These are phyloP conservation scores for Chenopodium album DNA, from an alignment of 148 eudicot species.

Conservation along the genomic window DNA sequence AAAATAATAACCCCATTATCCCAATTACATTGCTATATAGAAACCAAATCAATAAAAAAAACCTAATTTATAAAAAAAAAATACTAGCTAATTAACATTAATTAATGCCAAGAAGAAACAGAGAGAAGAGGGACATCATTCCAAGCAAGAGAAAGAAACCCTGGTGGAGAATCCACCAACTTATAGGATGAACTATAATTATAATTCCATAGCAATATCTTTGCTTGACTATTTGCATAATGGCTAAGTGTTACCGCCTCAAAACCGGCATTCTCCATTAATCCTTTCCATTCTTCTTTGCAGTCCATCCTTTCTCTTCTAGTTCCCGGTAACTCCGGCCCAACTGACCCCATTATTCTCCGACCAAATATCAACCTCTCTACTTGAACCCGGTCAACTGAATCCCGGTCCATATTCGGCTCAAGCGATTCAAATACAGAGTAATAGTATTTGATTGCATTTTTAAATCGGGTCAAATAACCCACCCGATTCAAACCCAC, in stretches of 20 bases:
- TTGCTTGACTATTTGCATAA: conserved; percentile 85
- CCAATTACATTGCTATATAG: conserved; percentile 21
- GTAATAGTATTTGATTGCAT: conserved; percentile 57
- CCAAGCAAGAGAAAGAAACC: conserved; percentile 86
- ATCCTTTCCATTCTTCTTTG: conserved; percentile 56
- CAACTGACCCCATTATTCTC: conserved; percentile 55
- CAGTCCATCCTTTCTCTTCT: conserved; percentile 65
- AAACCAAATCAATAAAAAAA: not conserved
- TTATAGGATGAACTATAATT: conserved; percentile 58
- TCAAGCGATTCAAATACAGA: conserved; percentile 78
- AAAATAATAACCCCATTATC: not conserved
- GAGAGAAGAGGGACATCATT: conserved; percentile 66
- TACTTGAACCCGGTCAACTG: conserved; percentile 52
- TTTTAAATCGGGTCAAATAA: conserved; percentile 51
- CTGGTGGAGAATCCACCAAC: conserved; percentile 50
- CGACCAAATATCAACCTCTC: conserved; percentile 61
- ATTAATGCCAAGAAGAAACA: conserved; percentile 84
- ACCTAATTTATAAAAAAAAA: not conserved
- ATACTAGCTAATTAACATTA: not conserved
- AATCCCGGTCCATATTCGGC: conserved; percentile 61
- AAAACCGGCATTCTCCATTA: conserved; percentile 74
- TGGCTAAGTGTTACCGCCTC: conserved; percentile 60
- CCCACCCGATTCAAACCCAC: conserved; percentile 62
- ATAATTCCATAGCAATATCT: conserved; percentile 71
- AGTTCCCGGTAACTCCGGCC: conserved; percentile 44